Evolutionary conservation across 176 grass and related monocot genomes (phyloP).

Genomic region (Aegilops umbellulata): DNA sequence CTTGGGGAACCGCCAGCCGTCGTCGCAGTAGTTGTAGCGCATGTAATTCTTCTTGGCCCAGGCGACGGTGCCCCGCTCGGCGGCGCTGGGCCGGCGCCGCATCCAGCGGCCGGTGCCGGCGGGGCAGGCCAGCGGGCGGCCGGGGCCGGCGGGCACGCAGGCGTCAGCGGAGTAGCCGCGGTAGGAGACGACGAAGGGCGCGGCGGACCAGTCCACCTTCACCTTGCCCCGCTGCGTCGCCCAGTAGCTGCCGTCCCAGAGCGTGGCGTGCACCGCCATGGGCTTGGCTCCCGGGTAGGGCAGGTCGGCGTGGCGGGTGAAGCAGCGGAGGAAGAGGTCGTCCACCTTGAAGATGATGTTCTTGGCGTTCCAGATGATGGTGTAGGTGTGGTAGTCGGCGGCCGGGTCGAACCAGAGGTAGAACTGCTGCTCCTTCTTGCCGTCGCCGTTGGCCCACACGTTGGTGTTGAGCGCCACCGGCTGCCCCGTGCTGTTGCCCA

Average conservation of each 20-base stretch:
- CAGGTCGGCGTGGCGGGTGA: neutral
- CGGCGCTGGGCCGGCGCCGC: neutral
- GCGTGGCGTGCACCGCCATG: neutral
- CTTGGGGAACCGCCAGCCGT: neutral
- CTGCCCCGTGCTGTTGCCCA: neutral
- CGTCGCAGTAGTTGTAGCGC: neutral
- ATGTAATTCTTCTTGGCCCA: neutral
- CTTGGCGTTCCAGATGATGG: neutral
- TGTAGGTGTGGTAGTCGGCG: neutral
- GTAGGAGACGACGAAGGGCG: neutral
- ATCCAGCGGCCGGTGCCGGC: neutral
- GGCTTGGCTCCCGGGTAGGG: neutral
- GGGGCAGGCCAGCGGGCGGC: neutral
- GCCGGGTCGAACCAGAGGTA: neutral
- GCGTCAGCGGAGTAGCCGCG: neutral
- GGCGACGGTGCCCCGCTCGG: neutral
- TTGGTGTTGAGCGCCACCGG: neutral
- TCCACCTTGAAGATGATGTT: neutral
- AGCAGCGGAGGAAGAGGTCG: neutral
- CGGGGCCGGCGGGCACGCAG: neutral
- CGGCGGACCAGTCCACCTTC: neutral
- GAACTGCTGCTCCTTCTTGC: neutral
- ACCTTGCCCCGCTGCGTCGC: neutral
- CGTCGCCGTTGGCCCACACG: neutral
- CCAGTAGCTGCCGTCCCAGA: neutral